Conservation (phyloP, 2,329 filamentous ascomycete species). For the Myriosclerotinia curreyana region DNA sequence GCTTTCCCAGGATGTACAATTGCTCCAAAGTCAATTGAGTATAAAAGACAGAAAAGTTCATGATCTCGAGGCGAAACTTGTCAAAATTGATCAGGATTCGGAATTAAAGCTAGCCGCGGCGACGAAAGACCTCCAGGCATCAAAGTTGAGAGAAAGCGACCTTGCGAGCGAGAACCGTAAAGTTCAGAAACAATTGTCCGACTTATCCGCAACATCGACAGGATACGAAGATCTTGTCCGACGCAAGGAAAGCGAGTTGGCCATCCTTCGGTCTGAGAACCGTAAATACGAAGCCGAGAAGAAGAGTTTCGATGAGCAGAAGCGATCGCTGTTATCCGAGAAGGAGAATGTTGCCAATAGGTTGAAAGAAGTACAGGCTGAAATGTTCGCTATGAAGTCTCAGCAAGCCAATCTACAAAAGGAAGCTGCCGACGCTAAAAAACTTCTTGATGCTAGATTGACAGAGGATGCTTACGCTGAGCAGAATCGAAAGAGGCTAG, state of each 20-base stretch:
- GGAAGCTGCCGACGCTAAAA: slow-evolving; percentile 85
- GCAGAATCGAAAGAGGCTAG: slow-evolving; percentile 76
- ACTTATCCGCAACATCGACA: slow-evolving; percentile 86
- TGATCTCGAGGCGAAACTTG: slow-evolving; percentile 79
- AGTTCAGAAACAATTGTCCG: slow-evolving; percentile 78
- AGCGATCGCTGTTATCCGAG: slow-evolving; percentile 64
- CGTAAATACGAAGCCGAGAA: slow-evolving; percentile 80
- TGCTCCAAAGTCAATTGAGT: slow-evolving; percentile 85
- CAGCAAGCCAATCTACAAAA: slow-evolving; percentile 82
- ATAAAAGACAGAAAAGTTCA: slow-evolving; percentile 87
- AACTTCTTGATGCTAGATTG: slow-evolving; percentile 79
- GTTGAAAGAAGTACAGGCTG: slow-evolving; percentile 81
- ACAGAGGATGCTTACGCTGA: slow-evolving; percentile 85
- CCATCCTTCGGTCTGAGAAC: slow-evolving; percentile 78
- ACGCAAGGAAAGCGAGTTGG: slow-evolving; percentile 89
- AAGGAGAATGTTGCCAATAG: slow-evolving; percentile 75
- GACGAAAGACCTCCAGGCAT: slow-evolving; percentile 74
- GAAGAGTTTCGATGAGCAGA: slow-evolving; percentile 74
- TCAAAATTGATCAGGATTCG: slow-evolving; percentile 83
- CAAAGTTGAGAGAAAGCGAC: slow-evolving; percentile 71
- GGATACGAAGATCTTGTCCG: slow-evolving; percentile 93
- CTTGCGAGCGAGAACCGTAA: slow-evolving; percentile 77
- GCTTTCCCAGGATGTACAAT: slow-evolving; percentile 79
- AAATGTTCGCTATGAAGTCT: slow-evolving; percentile 80
- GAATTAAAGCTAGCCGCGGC: slow-evolving; percentile 78